Percentiles rank a stretch among this genome's conserved stretches.
Evolutionary conservation across 805 yeast genomes (phyloP).

Genomic region (Nakazawaea wyomingensis): DNA sequence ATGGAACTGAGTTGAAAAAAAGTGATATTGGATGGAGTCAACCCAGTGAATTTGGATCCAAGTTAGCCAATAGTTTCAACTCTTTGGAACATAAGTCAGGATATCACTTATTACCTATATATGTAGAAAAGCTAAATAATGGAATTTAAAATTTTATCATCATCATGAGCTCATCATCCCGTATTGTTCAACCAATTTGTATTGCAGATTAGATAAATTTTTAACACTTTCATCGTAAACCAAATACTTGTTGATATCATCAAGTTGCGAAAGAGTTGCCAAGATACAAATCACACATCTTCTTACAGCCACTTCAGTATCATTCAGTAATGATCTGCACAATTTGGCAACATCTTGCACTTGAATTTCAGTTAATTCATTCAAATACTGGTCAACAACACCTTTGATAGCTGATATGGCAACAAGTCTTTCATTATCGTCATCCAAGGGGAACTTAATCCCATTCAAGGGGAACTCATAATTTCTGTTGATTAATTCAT

Average conservation of each 20-base stretch:
- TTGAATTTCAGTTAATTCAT: not conserved
- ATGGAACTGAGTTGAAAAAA: constrained; percentile 40
- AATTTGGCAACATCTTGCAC: not conserved
- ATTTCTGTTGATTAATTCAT: not conserved
- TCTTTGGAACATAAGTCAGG: constrained; percentile 53
- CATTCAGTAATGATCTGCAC: not conserved
- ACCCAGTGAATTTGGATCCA: constrained; percentile 62
- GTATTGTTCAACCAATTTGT: constrained; percentile 2
- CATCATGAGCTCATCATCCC: not conserved
- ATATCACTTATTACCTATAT: constrained; percentile 44
- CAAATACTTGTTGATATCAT: not conserved
- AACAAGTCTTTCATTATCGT: not conserved
- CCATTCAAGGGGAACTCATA: not conserved
- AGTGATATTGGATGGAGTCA: constrained; percentile 63
- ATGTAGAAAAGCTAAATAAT: constrained; percentile 21
- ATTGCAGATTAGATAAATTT: constrained; percentile 1
- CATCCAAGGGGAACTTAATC: not conserved
- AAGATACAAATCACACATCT: not conserved
- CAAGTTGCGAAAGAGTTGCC: not conserved
- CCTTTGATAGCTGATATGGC: not conserved
- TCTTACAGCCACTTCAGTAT: constrained; percentile 1
- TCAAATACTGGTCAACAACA: not conserved
- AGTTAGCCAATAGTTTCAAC: constrained; percentile 50
- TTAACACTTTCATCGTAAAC: constrained; percentile 4
- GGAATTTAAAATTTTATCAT: no score